These are phyloP conservation scores for Diutina catenulata DNA, from an alignment of 1,139 yeast species.

Conservation along the genomic window DNA sequence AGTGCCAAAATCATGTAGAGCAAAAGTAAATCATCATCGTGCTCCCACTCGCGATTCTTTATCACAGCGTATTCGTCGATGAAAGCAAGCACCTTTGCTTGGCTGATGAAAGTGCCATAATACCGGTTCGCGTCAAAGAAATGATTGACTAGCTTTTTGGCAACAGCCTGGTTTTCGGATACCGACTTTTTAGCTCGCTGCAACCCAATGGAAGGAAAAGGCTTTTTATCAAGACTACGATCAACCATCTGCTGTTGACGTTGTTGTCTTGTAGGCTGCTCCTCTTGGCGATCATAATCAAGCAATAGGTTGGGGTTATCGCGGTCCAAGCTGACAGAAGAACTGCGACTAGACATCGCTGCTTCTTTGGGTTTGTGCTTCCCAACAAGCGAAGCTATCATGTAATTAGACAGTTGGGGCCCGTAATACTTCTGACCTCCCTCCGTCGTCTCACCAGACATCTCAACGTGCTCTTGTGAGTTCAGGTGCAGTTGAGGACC, in stretches of 20 bases:
- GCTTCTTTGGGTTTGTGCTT: conserved; percentile 7
- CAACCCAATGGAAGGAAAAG: conserved; percentile 14
- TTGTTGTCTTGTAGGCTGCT: conserved; percentile 3
- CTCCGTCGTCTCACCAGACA: conserved; percentile 12
- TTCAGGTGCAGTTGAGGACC: background rate
- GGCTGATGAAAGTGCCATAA: conserved; percentile 23
- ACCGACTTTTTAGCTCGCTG: conserved; percentile 7
- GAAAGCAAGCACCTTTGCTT: conserved; percentile 17
- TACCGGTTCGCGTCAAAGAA: conserved; percentile 22
- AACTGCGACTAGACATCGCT: conserved; percentile 4
- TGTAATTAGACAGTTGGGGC: conserved; percentile 35
- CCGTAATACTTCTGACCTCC: conserved; percentile 35
- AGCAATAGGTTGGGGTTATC: background rate
- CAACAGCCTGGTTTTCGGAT: conserved; percentile 11
- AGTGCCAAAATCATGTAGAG: conserved; percentile 33
- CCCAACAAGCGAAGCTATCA: conserved; percentile 25
- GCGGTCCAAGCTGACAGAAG: background rate
- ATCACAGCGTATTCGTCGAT: conserved; percentile 18
- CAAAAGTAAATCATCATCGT: conserved; percentile 37
- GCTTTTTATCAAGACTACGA: conserved; percentile 20
- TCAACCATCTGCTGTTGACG: conserved; percentile 12
- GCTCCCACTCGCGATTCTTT: conserved; percentile 32
- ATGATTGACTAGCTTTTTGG: conserved; percentile 18
- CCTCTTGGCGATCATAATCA: conserved; percentile 3
- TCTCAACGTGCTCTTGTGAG: background rate